Evolutionary conservation across 192 early-diverging fungal species (phyloP), one percentile per base, ranked within the genome.

Genomic region (Lobosporangium transversale): DNA sequence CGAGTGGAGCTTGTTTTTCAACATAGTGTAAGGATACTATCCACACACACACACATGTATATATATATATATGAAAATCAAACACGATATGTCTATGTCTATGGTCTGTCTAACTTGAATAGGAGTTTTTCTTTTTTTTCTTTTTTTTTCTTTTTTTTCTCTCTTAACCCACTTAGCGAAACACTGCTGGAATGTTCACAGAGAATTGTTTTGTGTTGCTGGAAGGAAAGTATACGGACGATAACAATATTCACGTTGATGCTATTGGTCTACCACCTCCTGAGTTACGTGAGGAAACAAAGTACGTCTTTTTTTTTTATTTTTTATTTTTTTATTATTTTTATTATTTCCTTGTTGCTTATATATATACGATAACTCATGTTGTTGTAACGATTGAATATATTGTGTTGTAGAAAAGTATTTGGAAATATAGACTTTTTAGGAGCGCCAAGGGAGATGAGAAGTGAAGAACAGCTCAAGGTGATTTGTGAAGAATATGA

Each of bases 181-280:
- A 69, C 66, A 83, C 78, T 9, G 73, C 78, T 20, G 96, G 96
- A 1, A 49, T 97, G 47, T 97, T 93, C 53, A 95, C 94, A 4
- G 89, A 93, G 59, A 89, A 89, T 67, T 89, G 90, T 61, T 93
- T 97, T 81, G 93, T 95, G n/a, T 78, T 97, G 14, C 87, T 90
- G 5, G 89, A 95, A 61, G 96, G 96, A 9, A 71, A 81, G 14
- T 92, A 92, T 63, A 86, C 84, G 14, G 88, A 93, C 30, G 90
- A 93, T 30, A 82, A 87, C 54, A 71, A 86, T 14, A 92, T 95
- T 35, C 59, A 70, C 29, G 93, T 93, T 5, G 79, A 84, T 2
- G 89, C 89, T 21, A 86, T 97, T 23, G 89, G 89, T 7, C 83
- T 94, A 55, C 95, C 95, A 27, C 89, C 92, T 20, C 84, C 89